Evolutionary conservation across 768 basidiomycete genomes (phyloP), one percentile per base, ranked within the genome.

Genomic region (Mycena galopus): DNA sequence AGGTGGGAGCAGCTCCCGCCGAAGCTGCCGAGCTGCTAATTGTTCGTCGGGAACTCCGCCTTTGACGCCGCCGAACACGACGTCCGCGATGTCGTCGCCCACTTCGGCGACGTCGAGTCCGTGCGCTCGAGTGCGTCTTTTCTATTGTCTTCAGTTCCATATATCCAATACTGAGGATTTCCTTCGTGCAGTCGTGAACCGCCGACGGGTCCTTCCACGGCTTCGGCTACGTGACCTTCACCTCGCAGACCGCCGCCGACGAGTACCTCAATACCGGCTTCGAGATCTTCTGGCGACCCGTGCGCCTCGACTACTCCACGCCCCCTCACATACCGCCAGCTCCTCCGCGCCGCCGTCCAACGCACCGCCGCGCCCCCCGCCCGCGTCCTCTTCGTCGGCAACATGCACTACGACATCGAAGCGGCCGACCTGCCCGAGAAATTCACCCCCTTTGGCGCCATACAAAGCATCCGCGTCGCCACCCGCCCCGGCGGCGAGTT

Each of bases 371-470:
- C 19, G 30, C 64, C 78, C 21, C 86, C 87, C 8, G 80, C 78
- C n/a, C 79, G 79, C 12, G 81, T 81, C 3, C 75, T 91, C 60
- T 90, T 80, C 53, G 73, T 89, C 35, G 87, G 84, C 11, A 91
- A 91, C 73, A n/a, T 91, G n/a, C 88, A 89, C 59, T 93, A 81
- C 77, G 80, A 75, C 21, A 75, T 80, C 44, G 84, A 82, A 2
- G 85, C 84, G 71, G 78, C 77, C 25, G 82, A 89, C 55, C 58
- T 91, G 14, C 67, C 78, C 47, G 82, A 84, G 5, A 80, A 82
- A 21, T 87, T 90, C 74, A 78, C 75, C 25, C 77, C 81, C 29
- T 89, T 86, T 74, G 90, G 89, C 10, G 68, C 79, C 25, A 71
- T 90, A 47, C 67, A 67, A 42, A 73, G 67, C 17, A 75, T 90